A percentile compares a stretch with the other conserved stretches of the same genome.
These are phyloP conservation scores for Cryptococcus sp. DNA, from an alignment of 1,284 basidiomycete genomes.

Conservation along the genomic window DNA sequence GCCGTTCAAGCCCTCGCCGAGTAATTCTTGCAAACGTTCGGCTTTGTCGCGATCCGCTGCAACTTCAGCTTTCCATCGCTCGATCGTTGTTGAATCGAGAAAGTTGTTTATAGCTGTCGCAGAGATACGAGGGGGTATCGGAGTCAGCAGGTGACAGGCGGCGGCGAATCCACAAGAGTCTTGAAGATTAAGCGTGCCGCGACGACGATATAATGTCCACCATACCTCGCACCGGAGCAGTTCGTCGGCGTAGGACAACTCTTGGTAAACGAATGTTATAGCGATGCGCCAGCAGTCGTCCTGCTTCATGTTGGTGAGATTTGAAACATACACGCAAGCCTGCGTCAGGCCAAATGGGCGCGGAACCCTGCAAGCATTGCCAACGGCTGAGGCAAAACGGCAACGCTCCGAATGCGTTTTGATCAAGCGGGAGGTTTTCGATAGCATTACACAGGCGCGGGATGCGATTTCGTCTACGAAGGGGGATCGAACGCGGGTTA, in stretches of 20 bases:
- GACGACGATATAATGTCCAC: conserved; percentile 20
- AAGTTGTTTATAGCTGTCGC: conserved; percentile 3
- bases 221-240: conserved; percentile 26
- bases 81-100: background rate
- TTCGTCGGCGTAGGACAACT: conserved; percentile 12
- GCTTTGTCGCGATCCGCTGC: background rate
- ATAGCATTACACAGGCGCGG: conserved; percentile 17
- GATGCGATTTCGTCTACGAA: conserved; percentile 15
- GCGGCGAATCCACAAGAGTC: conserved; percentile 8
- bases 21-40: background rate
- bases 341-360: conserved; percentile 15
- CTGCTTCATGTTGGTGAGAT: conserved; percentile 8
- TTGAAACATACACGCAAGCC: conserved; percentile 17
- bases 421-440: conserved; percentile 13
- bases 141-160: conserved; percentile 18
- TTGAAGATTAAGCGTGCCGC: conserved; percentile 1
- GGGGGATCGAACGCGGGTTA: conserved; percentile 14
- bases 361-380: background rate
- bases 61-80: conserved; percentile 14
- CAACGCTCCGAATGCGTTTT: conserved; percentile 10
- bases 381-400: conserved; percentile 14
- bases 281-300: conserved; percentile 11
- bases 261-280: conserved; percentile 10
- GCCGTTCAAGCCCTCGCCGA: background rate
- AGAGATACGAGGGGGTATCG: conserved; percentile 11